These are phyloP conservation scores for Fusarium ambrosium DNA, from an alignment of 2,329 filamentous ascomycete species.

Conservation along the genomic window DNA sequence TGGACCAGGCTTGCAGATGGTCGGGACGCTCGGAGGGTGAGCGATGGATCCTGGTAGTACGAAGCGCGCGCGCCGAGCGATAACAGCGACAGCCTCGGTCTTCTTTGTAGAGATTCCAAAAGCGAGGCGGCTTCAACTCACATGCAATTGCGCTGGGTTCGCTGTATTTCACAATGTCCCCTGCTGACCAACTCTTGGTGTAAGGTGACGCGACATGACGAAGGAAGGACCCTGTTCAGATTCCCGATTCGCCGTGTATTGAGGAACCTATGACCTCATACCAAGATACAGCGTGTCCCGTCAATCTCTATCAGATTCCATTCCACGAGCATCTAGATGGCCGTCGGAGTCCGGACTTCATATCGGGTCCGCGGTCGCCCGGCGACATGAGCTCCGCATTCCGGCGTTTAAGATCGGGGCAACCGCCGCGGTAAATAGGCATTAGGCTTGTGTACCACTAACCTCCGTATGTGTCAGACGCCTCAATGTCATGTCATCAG, in stretches of 20 bases:
- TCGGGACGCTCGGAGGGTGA: constrained; percentile 24
- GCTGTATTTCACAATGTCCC: neutral
- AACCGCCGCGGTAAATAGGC: neutral
- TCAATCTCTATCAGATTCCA: constrained; percentile 1
- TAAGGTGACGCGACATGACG: constrained; percentile 9
- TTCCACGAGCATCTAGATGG: neutral
- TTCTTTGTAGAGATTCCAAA: neutral
- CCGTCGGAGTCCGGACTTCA: constrained; percentile 18
- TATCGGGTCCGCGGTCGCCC: constrained; percentile 8
- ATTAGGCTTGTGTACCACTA: neutral
- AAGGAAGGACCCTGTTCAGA: neutral
- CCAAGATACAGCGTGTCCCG: neutral
- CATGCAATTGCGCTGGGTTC: neutral
- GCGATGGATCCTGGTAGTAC: neutral
- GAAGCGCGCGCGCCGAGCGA: constrained; percentile 3
- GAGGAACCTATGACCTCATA: constrained; percentile 30
- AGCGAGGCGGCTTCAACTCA: neutral
- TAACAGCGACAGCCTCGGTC: neutral
- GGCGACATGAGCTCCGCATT: constrained; percentile 7
- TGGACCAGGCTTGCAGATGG: constrained; percentile 25
- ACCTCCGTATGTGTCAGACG: neutral
- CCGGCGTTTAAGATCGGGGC: constrained; percentile 6
- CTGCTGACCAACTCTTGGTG: neutral
- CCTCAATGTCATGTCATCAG: neutral
- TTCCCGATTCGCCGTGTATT: neutral